Conservation (phyloP, 306 rosid species). For the Begonia loranthoides region DNA sequence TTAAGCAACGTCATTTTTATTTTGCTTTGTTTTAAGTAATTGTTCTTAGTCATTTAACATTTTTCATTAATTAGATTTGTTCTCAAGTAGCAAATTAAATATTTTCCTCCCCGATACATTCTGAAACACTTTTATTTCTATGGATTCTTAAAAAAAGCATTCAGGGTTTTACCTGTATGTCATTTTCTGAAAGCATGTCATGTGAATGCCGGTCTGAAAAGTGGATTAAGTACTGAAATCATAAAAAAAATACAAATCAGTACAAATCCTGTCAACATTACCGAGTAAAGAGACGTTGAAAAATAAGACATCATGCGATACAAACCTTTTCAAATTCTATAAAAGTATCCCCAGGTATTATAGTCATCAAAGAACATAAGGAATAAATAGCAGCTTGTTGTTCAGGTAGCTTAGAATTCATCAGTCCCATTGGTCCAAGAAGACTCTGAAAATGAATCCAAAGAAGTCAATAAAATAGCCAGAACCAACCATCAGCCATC, state of each 20-base stretch:
- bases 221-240: constrained; percentile 58
- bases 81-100: too few relatives aligned
- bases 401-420: constrained; percentile 41
- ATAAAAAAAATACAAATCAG: constrained; percentile 19
- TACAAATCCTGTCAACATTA: constrained; percentile 3
- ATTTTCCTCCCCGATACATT: too few relatives aligned
- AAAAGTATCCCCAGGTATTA: constrained; percentile 69
- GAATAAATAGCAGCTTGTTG: constrained; percentile 63
- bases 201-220: constrained; percentile 60
- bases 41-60: too few relatives aligned
- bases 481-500: neutral
- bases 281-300: constrained; percentile 4
- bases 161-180: constrained; percentile 47
- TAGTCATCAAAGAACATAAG: constrained; percentile 65
- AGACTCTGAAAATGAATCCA: constrained; percentile 37
- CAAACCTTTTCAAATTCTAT: constrained; percentile 67
- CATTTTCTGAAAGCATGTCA: constrained; percentile 64
- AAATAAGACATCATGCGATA: constrained; percentile 10
- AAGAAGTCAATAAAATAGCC: neutral
- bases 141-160: too few relatives aligned
- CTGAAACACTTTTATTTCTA: too few relatives aligned
- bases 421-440: constrained; percentile 61
- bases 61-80: too few relatives aligned
- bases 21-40: too few relatives aligned
- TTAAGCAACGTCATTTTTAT: too few relatives aligned